Evolutionary conservation across 176 grass and related monocot genomes (phyloP).

Genomic region (Tuctoria greenei): DNA sequence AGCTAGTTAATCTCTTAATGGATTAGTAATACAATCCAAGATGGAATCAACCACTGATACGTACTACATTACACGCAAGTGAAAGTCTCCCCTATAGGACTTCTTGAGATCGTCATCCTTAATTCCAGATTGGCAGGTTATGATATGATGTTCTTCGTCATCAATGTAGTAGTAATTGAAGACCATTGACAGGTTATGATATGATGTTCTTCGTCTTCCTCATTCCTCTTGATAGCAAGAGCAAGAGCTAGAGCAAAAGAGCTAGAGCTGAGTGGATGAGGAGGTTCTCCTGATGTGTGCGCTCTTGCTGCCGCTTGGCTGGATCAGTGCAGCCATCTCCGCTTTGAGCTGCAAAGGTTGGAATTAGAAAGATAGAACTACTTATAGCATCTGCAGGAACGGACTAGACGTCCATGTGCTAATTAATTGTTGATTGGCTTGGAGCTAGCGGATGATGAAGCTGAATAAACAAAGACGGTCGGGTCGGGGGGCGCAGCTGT

Average conservation of each 20-base stretch:
- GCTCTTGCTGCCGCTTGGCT: constrained; percentile 14
- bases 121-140: neutral
- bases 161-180: neutral
- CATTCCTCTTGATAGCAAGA: neutral
- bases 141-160: neutral
- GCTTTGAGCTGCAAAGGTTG: constrained; percentile 28
- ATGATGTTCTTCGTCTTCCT: neutral
- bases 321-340: constrained; percentile 37
- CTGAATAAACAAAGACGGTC: neutral
- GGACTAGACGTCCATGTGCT: neutral
- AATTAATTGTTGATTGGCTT: neutral
- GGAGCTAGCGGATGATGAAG: neutral
- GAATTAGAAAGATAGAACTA: neutral
- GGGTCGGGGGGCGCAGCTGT: too few relatives aligned
- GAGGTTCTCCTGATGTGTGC: constrained; percentile 22
- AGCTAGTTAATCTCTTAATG: too few relatives aligned
- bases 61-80: too few relatives aligned
- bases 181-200: neutral
- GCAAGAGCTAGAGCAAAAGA: neutral
- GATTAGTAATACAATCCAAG: too few relatives aligned
- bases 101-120: too few relatives aligned
- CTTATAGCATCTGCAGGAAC: neutral
- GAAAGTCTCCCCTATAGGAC: too few relatives aligned
- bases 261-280: constrained; percentile 37
- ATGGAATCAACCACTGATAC: too few relatives aligned